These are phyloP conservation scores for Lomentospora prolificans DNA, from an alignment of 2,329 filamentous ascomycete genomes.

Conservation along the genomic window DNA sequence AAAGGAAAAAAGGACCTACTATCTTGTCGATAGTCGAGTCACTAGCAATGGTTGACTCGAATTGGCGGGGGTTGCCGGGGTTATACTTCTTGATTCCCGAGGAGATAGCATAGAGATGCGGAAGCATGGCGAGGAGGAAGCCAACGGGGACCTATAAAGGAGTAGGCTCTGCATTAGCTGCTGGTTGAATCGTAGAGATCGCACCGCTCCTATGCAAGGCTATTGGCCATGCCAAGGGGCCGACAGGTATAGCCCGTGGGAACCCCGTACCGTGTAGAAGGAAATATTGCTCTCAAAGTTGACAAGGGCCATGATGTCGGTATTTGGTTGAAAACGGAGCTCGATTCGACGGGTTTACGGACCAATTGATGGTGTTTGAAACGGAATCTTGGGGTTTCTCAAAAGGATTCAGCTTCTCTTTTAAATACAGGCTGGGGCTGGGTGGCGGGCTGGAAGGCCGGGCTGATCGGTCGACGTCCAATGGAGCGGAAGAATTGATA, in stretches of 20 bases:
- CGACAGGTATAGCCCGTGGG: no score
- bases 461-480: not conserved
- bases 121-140: conserved; percentile 23
- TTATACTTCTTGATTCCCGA: conserved; percentile 25
- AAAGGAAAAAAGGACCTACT: conserved; percentile 13
- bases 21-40: conserved; percentile 21
- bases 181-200: no score
- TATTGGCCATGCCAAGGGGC: no score
- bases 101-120: conserved; percentile 23
- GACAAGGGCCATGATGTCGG: conserved; percentile 12
- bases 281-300: conserved; percentile 26
- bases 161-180: not conserved
- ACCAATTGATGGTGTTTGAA: no score
- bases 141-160: conserved; percentile 30
- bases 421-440: no score
- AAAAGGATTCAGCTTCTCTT: no score
- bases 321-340: not conserved
- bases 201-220: not conserved
- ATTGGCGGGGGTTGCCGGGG: conserved; percentile 26
- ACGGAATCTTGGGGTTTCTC: no score
- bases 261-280: conserved; percentile 12
- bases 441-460: no score
- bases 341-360: no score
- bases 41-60: conserved; percentile 20
- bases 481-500: not conserved